These are phyloP conservation scores for Schwanniomyces polymorphus DNA, from an alignment of 805 yeast species.

Conservation along the genomic window DNA sequence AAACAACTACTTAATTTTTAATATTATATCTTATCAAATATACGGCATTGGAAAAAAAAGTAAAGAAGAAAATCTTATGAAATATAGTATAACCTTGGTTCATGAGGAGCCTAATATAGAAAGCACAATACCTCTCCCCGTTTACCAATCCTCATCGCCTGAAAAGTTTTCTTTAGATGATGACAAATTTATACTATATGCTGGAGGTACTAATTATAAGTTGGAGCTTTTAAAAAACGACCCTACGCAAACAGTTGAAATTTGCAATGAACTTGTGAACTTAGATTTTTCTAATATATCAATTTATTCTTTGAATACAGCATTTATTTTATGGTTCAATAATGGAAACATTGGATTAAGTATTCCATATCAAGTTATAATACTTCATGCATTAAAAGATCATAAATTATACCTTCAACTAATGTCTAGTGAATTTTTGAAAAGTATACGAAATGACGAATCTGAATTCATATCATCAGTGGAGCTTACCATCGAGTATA, in stretches of 20 bases:
- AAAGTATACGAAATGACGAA: constrained; percentile 7
- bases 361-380: constrained; percentile 32
- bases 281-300: constrained; percentile 14
- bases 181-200: constrained; percentile 42
- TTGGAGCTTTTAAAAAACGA: constrained; percentile 14
- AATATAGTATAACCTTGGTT: constrained; percentile 1
- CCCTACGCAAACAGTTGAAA: constrained; percentile 9
- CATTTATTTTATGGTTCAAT: constrained; percentile 31
- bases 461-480: constrained; percentile 15
- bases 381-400: constrained; percentile 32
- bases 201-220: constrained; percentile 27
- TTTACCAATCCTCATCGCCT: constrained; percentile 38
- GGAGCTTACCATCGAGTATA: constrained; percentile 5
- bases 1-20: neutral
- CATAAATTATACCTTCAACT: constrained; percentile 32
- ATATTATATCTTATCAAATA: neutral
- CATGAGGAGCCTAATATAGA: constrained; percentile 37
- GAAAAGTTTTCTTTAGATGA: constrained; percentile 32
- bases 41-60: neutral
- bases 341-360: constrained; percentile 24
- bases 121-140: constrained; percentile 34
- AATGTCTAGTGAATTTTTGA: constrained; percentile 17
- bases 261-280: constrained; percentile 8
- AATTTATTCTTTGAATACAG: constrained; percentile 35
- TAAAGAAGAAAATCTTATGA: neutral